Conservation (phyloP, 1,139 yeast genomes). For the Candida freyschussii region DNA sequence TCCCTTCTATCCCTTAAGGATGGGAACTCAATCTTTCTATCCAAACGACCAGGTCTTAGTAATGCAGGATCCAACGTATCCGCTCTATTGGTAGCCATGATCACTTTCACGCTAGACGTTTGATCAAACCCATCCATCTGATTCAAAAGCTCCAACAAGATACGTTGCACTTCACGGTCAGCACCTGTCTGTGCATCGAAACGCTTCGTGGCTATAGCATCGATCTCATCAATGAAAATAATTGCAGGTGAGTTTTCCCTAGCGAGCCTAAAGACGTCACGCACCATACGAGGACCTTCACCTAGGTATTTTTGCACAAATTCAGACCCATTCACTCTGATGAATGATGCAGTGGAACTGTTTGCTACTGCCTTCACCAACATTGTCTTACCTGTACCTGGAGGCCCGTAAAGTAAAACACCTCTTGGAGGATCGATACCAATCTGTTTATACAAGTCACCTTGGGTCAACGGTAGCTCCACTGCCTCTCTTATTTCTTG, state of each 20-base stretch:
- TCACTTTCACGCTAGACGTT: constrained; percentile 89
- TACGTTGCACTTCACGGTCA: constrained; percentile 98
- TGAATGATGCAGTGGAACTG: constrained; percentile 90
- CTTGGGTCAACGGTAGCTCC: constrained; percentile 93
- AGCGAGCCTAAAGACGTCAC: constrained; percentile 96
- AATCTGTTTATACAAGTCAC: constrained; percentile 91
- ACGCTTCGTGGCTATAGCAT: constrained; percentile 98
- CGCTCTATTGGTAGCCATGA: constrained; percentile 98
- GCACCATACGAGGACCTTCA: constrained; percentile 99
- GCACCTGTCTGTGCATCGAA: constrained; percentile 99
- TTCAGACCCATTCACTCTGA: constrained; percentile 96
- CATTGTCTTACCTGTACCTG: constrained; percentile 99
- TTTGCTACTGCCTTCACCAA: constrained; percentile 98
- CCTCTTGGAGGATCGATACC: constrained; percentile 99
- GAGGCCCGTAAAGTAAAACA: constrained; percentile 94
- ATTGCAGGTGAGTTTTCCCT: constrained; percentile 96
- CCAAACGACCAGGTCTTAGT: constrained; percentile 97
- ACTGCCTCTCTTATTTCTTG: constrained; percentile 99
- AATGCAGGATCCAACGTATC: constrained; percentile 97
- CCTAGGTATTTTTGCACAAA: constrained; percentile 97
- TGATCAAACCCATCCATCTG: constrained; percentile 99
- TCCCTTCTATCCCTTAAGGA: constrained; percentile 94
- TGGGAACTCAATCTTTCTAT: constrained; percentile 97
- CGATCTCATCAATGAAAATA: constrained; percentile 96
- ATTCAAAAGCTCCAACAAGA: constrained; percentile 87